These are phyloP conservation scores for Aspergillus sp. DNA, from an alignment of 2,329 filamentous ascomycete genomes.

Conservation along the genomic window DNA sequence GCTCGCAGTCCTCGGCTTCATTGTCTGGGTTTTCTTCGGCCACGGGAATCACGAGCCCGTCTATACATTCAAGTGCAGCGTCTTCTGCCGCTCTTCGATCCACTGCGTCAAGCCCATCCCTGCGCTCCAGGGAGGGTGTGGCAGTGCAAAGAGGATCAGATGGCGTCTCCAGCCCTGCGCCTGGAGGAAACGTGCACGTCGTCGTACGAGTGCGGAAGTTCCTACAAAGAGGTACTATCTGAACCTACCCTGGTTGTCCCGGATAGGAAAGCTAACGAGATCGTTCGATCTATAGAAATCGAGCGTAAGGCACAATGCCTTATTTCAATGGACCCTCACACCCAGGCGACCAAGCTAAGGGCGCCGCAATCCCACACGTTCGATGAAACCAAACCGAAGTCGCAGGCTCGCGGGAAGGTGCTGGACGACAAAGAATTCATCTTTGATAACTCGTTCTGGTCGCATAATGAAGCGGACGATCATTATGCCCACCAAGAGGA, in stretches of 20 bases:
- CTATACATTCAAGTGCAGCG: slow-evolving; percentile 36
- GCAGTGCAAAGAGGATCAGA: slow-evolving; percentile 53
- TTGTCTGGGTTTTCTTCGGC: slow-evolving; percentile 33
- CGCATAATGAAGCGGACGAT: slow-evolving; percentile 72
- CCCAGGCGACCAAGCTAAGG: slow-evolving; percentile 78
- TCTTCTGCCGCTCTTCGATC: slow-evolving; percentile 48
- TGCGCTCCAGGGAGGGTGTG: slow-evolving; percentile 71
- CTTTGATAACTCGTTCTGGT: slow-evolving; percentile 99
- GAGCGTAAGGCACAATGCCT: slow-evolving; percentile 80
- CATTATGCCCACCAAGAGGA: slow-evolving; percentile 93
- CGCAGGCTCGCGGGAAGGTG: slow-evolving; percentile 66
- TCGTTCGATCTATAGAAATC: slow-evolving; percentile 61
- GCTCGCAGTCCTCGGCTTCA: slow-evolving; percentile 35
- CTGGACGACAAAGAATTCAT: slow-evolving; percentile 88
- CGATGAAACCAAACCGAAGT: slow-evolving; percentile 55
- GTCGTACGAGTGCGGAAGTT: slow-evolving; percentile 80
- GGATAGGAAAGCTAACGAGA: background rate
- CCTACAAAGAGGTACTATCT: slow-evolving; percentile 66
- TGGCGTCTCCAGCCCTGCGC: slow-evolving; percentile 49
- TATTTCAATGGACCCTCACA: slow-evolving; percentile 84
- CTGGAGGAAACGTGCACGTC: slow-evolving; percentile 75
- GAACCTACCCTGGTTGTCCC: background rate
- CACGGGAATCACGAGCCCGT: slow-evolving; percentile 38
- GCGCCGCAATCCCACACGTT: slow-evolving; percentile 60
- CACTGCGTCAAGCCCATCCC: slow-evolving; percentile 74